A percentile compares a stretch with the other conserved stretches of the same genome.
Conservation (phyloP, 805 yeast genomes). For the Ogataea pini region DNA sequence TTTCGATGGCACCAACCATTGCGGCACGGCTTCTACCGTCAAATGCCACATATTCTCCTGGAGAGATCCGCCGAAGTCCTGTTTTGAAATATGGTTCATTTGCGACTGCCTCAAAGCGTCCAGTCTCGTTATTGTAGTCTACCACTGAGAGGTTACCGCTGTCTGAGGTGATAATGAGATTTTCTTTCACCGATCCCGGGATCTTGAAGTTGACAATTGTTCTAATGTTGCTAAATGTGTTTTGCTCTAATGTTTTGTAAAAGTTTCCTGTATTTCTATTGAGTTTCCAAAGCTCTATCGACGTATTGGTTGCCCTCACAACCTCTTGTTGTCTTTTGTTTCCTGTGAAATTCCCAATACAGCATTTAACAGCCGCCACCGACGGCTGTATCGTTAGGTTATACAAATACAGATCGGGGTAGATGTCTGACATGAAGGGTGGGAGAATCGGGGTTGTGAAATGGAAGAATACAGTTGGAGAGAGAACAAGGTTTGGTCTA, state of each 20-base stretch:
- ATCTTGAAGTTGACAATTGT: constrained; percentile 50
- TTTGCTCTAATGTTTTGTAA: constrained; percentile 41
- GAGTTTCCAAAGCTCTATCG: constrained; percentile 53
- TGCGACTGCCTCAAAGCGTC: constrained; percentile 40
- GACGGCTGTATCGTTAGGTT: constrained; percentile 70
- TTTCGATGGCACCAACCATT: constrained; percentile 71
- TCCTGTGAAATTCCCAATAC: constrained; percentile 70
- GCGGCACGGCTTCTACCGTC: constrained; percentile 75
- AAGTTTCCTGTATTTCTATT: constrained; percentile 61
- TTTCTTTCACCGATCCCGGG: constrained; percentile 56
- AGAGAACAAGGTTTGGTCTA: background rate
- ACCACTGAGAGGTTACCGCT: constrained; percentile 67
- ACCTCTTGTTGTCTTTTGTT: constrained; percentile 59
- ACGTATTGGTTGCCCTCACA: constrained; percentile 55
- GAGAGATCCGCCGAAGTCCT: constrained; percentile 73
- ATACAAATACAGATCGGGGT: constrained; percentile 54
- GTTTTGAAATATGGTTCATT: constrained; percentile 73
- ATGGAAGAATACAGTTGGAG: background rate
- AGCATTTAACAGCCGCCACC: constrained; percentile 50
- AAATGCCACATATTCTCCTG: constrained; percentile 68
- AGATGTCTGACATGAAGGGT: constrained; percentile 24
- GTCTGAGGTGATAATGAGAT: constrained; percentile 71
- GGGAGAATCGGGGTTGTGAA: background rate
- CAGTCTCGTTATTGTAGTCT: constrained; percentile 30
- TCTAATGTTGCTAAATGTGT: constrained; percentile 61